A percentile compares a stretch with the other conserved stretches of the same genome.
Evolutionary conservation across 352 stramenopile species (phyloP).

Genomic region (Globisporangium cylindrosporum): DNA sequence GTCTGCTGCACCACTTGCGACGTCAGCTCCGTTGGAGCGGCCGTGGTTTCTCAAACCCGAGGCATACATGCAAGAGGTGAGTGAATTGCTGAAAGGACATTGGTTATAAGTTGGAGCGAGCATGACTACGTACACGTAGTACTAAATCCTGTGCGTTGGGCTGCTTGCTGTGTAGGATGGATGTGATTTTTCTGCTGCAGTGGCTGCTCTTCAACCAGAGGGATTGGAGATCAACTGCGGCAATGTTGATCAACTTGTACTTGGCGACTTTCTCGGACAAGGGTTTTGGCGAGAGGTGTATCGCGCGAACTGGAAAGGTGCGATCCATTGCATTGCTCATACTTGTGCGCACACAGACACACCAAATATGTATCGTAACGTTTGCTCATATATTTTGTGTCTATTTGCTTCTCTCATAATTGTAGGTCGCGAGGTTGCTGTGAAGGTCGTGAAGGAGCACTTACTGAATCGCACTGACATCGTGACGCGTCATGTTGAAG

Average conservation of each 20-base stretch:
- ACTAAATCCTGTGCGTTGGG: neutral
- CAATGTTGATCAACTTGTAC: constrained; percentile 55
- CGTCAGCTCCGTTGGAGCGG: neutral
- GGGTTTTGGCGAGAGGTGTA: constrained; percentile 75
- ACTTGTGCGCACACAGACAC: neutral
- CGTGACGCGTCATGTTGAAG: constrained; percentile 68
- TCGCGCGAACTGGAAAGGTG: constrained; percentile 71
- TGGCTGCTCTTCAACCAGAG: constrained; percentile 51
- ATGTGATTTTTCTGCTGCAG: constrained; percentile 63
- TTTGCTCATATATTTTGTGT: neutral
- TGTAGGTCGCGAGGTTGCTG: constrained; percentile 49
- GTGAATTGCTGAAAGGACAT: neutral
- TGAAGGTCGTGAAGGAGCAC: constrained; percentile 70
- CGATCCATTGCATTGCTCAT: neutral
- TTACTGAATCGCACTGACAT: constrained; percentile 56
- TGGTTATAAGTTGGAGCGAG: neutral
- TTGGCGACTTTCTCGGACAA: constrained; percentile 54
- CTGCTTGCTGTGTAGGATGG: constrained; percentile 28
- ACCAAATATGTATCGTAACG: neutral
- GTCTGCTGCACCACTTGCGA: neutral
- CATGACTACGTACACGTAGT: neutral
- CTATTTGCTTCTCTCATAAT: neutral
- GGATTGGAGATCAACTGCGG: constrained; percentile 65
- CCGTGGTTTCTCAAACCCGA: constrained; percentile 56
- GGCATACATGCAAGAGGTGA: constrained; percentile 40